phyloP scores from a whole-genome alignment of 2,329 filamentous ascomycete genomes.

The Plenodomus lindquistii region DNA sequence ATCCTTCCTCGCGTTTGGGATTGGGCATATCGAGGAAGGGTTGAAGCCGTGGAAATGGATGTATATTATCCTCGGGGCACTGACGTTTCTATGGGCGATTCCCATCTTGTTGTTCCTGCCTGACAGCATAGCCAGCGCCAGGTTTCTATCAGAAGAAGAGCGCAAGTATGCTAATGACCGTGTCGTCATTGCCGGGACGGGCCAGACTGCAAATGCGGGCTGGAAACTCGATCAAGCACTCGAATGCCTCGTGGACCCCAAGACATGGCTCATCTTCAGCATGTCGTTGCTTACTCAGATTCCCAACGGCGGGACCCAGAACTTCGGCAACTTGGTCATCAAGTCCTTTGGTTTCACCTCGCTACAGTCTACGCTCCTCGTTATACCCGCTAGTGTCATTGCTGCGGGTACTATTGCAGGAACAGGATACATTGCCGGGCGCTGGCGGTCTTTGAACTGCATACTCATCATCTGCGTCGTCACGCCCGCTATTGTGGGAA shows the following conservation, averaged over 20 bases:
- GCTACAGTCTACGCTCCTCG: conserved; percentile 40
- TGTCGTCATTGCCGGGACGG: conserved; percentile 26
- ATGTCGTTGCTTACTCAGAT: conserved; percentile 18
- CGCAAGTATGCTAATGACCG: conserved; percentile 29
- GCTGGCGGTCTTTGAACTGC: conserved; percentile 16
- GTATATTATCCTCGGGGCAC: conserved; percentile 34
- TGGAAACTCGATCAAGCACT: conserved; percentile 19
- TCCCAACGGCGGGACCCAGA: conserved; percentile 20
- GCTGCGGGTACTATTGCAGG: conserved; percentile 16
- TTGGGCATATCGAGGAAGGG: conserved; percentile 15
- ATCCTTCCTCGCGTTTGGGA: conserved; percentile 18
- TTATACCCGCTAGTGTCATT: conserved; percentile 22
- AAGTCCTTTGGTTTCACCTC: conserved; percentile 51
- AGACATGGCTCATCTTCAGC: conserved; percentile 21
- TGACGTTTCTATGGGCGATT: conserved; percentile 28
- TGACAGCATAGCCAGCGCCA: conserved; percentile 46
- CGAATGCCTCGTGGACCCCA: conserved; percentile 20
- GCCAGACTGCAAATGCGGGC: conserved; percentile 17
- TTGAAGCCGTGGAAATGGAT: conserved; percentile 21
- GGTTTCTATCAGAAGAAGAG: conserved; percentile 24
- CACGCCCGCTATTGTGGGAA: conserved; percentile 14
- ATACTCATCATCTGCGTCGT: conserved; percentile 20
- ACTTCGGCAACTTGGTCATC: conserved; percentile 44
- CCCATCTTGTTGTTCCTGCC: conserved; percentile 46
- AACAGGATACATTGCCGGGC: conserved; percentile 18